These are phyloP conservation scores for Colletotrichum sp. DNA, from an alignment of 2,329 filamentous ascomycete genomes.

Conservation along the genomic window DNA sequence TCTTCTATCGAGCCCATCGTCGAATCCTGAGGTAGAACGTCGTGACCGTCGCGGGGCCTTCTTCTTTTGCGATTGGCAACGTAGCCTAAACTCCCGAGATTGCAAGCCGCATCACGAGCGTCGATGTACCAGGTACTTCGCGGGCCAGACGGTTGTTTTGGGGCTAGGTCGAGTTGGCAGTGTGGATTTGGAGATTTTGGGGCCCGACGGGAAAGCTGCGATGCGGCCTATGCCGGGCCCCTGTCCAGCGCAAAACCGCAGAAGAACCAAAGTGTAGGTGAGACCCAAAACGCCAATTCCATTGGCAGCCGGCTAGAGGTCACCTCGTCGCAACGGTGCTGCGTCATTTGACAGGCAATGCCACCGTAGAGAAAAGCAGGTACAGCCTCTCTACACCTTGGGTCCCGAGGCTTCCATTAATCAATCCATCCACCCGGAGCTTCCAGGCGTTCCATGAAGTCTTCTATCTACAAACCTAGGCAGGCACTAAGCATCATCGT, in stretches of 20 bases:
- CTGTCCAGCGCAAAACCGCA: constrained; percentile 2
- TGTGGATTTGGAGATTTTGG: constrained; percentile 7
- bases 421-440: background rate
- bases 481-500: background rate
- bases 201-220: background rate
- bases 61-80: constrained; percentile 10
- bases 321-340: background rate
- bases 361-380: background rate
- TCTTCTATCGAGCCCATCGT: background rate
- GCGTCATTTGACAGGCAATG: background rate
- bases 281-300: background rate
- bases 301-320: background rate
- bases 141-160: constrained; percentile 14
- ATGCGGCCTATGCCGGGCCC: background rate
- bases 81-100: constrained; percentile 21
- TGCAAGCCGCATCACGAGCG: constrained; percentile 13
- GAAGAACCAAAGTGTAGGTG: background rate
- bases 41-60: background rate
- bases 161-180: constrained; percentile 17
- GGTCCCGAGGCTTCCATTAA: background rate
- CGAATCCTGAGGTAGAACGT: background rate
- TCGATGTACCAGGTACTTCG: constrained; percentile 13
- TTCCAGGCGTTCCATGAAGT: background rate
- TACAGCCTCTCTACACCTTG: background rate
- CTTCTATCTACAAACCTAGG: background rate